A percentile compares a stretch with the other conserved stretches of the same genome.
Conservation (phyloP, 345 rosid species). For the Camelina hispida region DNA sequence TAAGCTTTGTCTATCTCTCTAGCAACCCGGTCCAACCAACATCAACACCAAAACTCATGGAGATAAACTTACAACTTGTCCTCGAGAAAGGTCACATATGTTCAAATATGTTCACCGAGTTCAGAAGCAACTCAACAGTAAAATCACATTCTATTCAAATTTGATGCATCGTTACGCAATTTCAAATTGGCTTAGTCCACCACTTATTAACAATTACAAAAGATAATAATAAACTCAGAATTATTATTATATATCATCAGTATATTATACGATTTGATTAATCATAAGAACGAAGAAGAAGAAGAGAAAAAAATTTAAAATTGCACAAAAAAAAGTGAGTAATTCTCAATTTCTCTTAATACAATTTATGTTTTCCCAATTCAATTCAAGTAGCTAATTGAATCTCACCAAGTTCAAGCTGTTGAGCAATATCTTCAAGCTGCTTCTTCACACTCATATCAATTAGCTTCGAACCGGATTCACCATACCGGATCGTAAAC, state of each 20-base stretch:
- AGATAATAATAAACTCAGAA: conserved; percentile 6
- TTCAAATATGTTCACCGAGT: too few relatives aligned
- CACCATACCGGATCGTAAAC: conserved; percentile 84
- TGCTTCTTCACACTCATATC: conserved; percentile 98
- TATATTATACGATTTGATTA: conserved; percentile 21
- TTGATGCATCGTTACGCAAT: background rate
- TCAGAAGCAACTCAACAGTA: background rate
- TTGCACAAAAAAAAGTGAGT: conserved; percentile 13
- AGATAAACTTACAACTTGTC: too few relatives aligned
- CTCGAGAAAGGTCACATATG: too few relatives aligned
- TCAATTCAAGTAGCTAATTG: conserved; percentile 53
- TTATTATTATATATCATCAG: conserved; percentile 23
- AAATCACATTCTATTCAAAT: background rate
- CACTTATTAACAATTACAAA: background rate
- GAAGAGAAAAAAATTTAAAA: conserved; percentile 4
- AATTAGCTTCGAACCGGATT: conserved; percentile 75
- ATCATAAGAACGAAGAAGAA: background rate
- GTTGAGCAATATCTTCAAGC: conserved; percentile 82
- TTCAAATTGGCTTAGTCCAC: background rate
- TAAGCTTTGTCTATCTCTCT: too few relatives aligned
- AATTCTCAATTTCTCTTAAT: conserved; percentile 14
- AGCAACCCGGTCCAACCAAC: too few relatives aligned
- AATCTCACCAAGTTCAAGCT: conserved; percentile 81
- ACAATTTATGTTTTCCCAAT: background rate
- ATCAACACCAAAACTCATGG: too few relatives aligned